Base-by-base conservation (phyloP, 2,329 filamentous ascomycete genomes). In the Exophiala sideris region DNA sequence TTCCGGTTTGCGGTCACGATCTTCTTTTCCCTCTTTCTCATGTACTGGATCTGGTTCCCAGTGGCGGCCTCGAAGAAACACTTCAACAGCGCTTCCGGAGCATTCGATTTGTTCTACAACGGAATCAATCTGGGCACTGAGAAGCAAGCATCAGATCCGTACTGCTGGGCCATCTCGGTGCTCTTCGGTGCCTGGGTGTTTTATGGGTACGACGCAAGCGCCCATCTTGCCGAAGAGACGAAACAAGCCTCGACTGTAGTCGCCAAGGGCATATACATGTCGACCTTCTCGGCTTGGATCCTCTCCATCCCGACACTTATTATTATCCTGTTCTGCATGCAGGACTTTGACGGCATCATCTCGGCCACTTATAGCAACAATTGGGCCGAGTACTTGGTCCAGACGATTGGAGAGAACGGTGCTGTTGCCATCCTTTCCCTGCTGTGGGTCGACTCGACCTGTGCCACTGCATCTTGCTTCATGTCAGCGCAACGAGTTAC, bases 11-110 rank as follows among this genome's bases (percentile, higher is more conserved):
- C 69, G 7, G 59, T 71, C 16, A 53, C 67, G 49, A 70, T 71
- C 48, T 72, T 71, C 61, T 68, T 70, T 40, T 48, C 62, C 6
- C 62, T 73, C 4, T 65, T 73, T 46, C 56, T 67, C 14, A 57
- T 71, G 14, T 72, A 70, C 52, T 71, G 67, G 68, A 68, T 68
- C 47, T 73, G 71, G 71, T 71, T 74, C 52, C 71, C 71, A 8
- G 62, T 68, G 52, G 65, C 62, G 50, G 71, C 68, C 0, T 55
- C 64, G 2, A 65, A 67, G 3, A 62, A 67, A 11, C 57, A 59
- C 41, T 73, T 74, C 50, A 68, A 72, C 59, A 58, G 64, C 6
- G 56, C 56, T 5, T 57, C 58, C n/a, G 67, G 62, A 3, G 69
- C 68, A 1, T 71, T 74, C 50, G 56, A 63, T 12, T 59, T 65